phyloP scores from a whole-genome alignment of 2,329 filamentous ascomycete species.

The Boeremia lycopersici region DNA sequence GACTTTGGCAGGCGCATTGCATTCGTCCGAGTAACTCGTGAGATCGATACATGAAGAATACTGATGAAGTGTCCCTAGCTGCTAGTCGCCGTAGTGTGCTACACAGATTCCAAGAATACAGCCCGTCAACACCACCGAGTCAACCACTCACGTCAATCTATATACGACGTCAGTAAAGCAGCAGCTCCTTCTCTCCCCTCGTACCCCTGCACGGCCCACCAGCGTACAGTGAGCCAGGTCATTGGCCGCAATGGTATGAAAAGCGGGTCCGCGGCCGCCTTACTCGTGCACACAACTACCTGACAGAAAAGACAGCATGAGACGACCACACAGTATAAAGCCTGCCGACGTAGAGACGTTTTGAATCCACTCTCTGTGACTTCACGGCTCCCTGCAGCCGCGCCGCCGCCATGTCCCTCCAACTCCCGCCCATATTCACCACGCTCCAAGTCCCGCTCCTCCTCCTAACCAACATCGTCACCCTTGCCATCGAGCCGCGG shows the following conservation, averaged over 20 bases:
- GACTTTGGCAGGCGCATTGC: not conserved
- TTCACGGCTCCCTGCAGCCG: no score
- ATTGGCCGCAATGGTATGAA: conserved; percentile 8
- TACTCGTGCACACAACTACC: not conserved
- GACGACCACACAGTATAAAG: no score
- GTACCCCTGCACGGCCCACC: not conserved
- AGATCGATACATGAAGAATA: not conserved
- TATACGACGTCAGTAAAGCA: not conserved
- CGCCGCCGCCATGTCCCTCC: conserved; percentile 4
- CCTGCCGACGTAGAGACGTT: no score
- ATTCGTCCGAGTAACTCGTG: not conserved
- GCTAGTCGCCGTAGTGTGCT: no score
- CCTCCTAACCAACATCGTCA: conserved; percentile 18
- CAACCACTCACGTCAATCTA: not conserved
- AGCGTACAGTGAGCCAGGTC: not conserved
- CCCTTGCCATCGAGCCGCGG: conserved; percentile 20
- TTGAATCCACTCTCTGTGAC: no score
- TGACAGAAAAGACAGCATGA: not conserved
- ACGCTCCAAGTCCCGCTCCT: conserved; percentile 23
- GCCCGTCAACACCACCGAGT: not conserved
- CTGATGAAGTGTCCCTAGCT: not conserved
- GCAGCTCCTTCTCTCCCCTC: not conserved
- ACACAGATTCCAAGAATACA: no score
- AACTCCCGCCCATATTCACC: conserved; percentile 14
- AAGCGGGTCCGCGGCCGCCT: not conserved